These are phyloP conservation scores for Alnus glutinosa DNA, from an alignment of 306 rosid species.

Conservation along the genomic window DNA sequence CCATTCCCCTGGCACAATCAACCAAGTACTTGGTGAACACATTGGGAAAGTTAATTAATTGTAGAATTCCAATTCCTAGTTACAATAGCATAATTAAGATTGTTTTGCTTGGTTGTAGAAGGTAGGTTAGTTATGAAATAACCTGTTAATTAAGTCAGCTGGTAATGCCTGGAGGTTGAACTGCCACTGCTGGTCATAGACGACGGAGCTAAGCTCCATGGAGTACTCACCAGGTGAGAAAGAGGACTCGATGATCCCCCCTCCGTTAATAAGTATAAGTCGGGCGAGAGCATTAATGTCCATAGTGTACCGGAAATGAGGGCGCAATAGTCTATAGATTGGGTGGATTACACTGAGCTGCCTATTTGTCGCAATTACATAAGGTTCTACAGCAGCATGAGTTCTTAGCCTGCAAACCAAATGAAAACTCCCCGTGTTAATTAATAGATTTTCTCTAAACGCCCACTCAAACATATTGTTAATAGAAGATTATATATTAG, in stretches of 20 bases:
- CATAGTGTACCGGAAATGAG: conserved; percentile 91
- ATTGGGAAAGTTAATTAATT: no score
- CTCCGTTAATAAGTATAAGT: conserved; percentile 52
- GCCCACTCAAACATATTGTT: no score
- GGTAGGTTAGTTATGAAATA: not conserved
- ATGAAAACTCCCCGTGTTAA: no score
- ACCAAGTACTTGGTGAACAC: not conserved
- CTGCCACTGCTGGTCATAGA: conserved; percentile 66
- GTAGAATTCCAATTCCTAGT: no score
- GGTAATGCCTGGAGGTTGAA: conserved; percentile 73
- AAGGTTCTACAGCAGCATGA: conserved; percentile 76
- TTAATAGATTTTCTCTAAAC: not conserved
- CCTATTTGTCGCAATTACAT: conserved; percentile 74
- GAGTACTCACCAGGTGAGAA: conserved; percentile 61
- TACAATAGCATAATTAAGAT: no score
- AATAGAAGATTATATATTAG: no score
- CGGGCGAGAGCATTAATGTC: conserved; percentile 91
- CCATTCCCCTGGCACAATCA: conserved; percentile 50
- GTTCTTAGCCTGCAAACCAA: conserved; percentile 67
- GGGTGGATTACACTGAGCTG: conserved; percentile 89
- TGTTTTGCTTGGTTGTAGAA: not conserved
- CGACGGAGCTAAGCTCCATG: conserved; percentile 52
- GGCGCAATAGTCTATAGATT: conserved; percentile 68
- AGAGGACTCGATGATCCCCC: conserved; percentile 54
- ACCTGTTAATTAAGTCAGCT: conserved; percentile 65